Evolutionary conservation across 495 filamentous ascomycete genomes (phyloP).

Genomic region (Trichocladium uniseriatum): DNA sequence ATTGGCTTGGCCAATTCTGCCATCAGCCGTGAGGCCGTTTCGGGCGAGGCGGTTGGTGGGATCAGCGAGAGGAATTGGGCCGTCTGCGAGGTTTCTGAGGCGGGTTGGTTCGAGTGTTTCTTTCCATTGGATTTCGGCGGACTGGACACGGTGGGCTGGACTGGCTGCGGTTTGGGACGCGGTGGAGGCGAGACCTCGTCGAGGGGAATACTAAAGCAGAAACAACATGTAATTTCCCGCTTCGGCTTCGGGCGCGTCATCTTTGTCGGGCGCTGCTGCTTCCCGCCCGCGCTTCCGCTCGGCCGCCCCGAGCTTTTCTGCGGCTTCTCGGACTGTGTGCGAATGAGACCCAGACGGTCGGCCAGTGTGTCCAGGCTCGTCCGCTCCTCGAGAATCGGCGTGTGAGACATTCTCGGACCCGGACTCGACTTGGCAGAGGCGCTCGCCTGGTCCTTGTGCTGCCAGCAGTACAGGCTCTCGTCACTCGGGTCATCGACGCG

Average conservation of each 20-base stretch:
- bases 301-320: constrained; percentile 9
- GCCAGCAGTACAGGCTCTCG: constrained; percentile 68
- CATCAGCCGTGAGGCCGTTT: constrained; percentile 56
- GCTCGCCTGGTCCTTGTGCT: constrained; percentile 80
- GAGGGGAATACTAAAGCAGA: constrained; percentile 33
- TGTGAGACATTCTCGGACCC: constrained; percentile 24
- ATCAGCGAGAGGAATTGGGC: constrained; percentile 57
- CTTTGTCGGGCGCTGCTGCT: constrained; percentile 17
- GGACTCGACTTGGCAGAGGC: constrained; percentile 35
- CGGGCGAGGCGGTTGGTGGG: constrained; percentile 50
- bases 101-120: constrained; percentile 23
- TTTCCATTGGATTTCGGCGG: constrained; percentile 17
- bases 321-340: constrained; percentile 25
- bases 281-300: constrained; percentile 11
- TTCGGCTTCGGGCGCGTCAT: constrained; percentile 24
- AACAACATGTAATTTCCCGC: constrained; percentile 33
- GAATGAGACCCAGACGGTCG: constrained; percentile 62
- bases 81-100: constrained; percentile 35
- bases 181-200: constrained; percentile 28
- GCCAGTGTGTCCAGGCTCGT: constrained; percentile 77
- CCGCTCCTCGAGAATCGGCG: constrained; percentile 43
- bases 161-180: constrained; percentile 32
- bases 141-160: constrained; percentile 29
- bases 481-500: constrained; percentile 41
- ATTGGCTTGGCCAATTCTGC: constrained; percentile 77